Conservation (phyloP, 192 early-diverging fungal genomes). For the Podila minutissima region DNA sequence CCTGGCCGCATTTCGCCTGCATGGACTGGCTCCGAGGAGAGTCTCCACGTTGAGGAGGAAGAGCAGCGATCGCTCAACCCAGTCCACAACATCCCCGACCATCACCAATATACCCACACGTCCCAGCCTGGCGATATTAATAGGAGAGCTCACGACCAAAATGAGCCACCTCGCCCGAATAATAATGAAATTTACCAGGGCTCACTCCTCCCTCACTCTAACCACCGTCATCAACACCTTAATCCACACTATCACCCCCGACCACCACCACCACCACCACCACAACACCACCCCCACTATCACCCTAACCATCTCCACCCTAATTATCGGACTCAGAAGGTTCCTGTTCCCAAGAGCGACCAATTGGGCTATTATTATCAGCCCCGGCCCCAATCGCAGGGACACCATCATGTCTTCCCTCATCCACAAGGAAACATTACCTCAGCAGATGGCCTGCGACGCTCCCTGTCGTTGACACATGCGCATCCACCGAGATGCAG, state of each 20-base stretch:
- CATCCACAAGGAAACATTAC: neutral
- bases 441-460: neutral
- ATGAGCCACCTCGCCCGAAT: too few species aligned
- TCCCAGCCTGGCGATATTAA: too few species aligned
- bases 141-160: too few species aligned
- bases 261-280: neutral
- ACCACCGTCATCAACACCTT: neutral
- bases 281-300: slow-evolving; percentile 3
- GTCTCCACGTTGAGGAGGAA: neutral
- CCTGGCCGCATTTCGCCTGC: neutral
- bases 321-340: neutral
- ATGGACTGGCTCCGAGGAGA: neutral
- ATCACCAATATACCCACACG: too few species aligned
- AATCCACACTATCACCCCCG: neutral
- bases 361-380: neutral
- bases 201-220: too few species aligned
- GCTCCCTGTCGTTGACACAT: slow-evolving; percentile 18
- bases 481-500: neutral
- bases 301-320: slow-evolving; percentile 1
- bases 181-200: too few species aligned
- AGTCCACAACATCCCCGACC: too few species aligned
- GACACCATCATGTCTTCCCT: neutral
- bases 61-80: too few species aligned
- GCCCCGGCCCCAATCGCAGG: neutral
- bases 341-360: neutral